Evolutionary conservation across 179 eudicot species (phyloP).

Genomic region (Spinacia oleracea): DNA sequence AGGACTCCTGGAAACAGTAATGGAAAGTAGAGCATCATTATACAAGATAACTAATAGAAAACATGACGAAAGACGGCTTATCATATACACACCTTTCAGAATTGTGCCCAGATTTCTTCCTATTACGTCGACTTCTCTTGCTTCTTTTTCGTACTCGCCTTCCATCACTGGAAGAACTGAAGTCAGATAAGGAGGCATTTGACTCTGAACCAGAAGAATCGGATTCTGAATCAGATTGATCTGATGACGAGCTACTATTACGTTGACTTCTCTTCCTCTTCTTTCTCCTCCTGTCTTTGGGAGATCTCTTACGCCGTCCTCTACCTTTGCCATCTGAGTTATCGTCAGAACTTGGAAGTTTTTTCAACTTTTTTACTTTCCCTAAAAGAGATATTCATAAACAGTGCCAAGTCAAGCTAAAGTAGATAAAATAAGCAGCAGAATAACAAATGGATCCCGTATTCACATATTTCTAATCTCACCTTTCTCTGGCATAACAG

Average conservation of each 20-base stretch:
- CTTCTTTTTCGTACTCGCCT: slow-evolving; percentile 45
- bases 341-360: slow-evolving; percentile 52
- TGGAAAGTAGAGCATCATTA: background rate
- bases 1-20: slow-evolving; percentile 49
- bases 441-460: slow-evolving; percentile 4
- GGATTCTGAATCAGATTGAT: slow-evolving; percentile 39
- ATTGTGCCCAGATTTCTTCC: slow-evolving; percentile 50
- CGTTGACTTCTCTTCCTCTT: no score
- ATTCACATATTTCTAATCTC: slow-evolving; percentile 6
- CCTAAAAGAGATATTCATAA: slow-evolving; percentile 33
- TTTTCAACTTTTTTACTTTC: slow-evolving; percentile 55
- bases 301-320: slow-evolving; percentile 46
- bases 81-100: slow-evolving; percentile 50
- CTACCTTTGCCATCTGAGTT: slow-evolving; percentile 54
- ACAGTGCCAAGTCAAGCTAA: background rate
- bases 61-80: background rate
- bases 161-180: slow-evolving; percentile 76
- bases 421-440: background rate
- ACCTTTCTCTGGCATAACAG: slow-evolving; percentile 66
- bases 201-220: slow-evolving; percentile 53
- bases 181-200: slow-evolving; percentile 45
- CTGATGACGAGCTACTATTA: slow-evolving; percentile 68
- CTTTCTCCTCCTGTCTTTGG: slow-evolving; percentile 63
- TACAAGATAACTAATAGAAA: background rate
- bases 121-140: slow-evolving; percentile 39